Conservation (phyloP, 2,329 filamentous ascomycete genomes). For the Phialocephala subalpina region DNA sequence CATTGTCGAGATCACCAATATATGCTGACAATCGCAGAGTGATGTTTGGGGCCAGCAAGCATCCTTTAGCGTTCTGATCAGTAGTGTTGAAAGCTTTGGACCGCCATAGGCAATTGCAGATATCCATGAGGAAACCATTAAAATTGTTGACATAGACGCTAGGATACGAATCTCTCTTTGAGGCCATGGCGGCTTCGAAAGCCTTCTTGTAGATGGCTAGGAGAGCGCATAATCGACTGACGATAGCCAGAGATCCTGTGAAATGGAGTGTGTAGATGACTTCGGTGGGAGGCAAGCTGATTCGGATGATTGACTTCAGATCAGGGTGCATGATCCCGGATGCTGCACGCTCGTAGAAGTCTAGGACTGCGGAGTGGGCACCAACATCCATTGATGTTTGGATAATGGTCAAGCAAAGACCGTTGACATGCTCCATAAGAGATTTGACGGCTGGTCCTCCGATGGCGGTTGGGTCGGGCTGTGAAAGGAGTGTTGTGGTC, state of each 20-base stretch:
- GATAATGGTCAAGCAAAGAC: conserved; percentile 65
- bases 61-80: conserved; percentile 67
- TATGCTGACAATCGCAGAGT: conserved; percentile 57
- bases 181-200: conserved; percentile 70
- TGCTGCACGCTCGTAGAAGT: conserved; percentile 73
- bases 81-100: conserved; percentile 71
- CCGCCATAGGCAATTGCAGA: conserved; percentile 86
- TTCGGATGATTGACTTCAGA: conserved; percentile 63
- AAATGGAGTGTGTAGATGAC: conserved; percentile 79
- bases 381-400: conserved; percentile 57
- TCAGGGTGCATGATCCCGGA: conserved; percentile 60
- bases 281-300: conserved; percentile 72
- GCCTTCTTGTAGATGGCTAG: conserved; percentile 77
- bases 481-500: conserved; percentile 55
- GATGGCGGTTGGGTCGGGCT: conserved; percentile 35
- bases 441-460: conserved; percentile 46
- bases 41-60: conserved; percentile 56
- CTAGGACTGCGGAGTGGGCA: conserved; percentile 65
- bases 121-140: conserved; percentile 87
- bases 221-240: conserved; percentile 74
- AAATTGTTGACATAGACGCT: conserved; percentile 71
- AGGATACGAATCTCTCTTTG: conserved; percentile 56
- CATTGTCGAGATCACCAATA: conserved; percentile 55
- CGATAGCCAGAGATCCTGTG: conserved; percentile 64
- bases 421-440: conserved; percentile 59